A percentile compares a stretch with the other conserved stretches of the same genome.
phyloP scores from a whole-genome alignment of 192 early-diverging fungal genomes.

The Backusella westeae region DNA sequence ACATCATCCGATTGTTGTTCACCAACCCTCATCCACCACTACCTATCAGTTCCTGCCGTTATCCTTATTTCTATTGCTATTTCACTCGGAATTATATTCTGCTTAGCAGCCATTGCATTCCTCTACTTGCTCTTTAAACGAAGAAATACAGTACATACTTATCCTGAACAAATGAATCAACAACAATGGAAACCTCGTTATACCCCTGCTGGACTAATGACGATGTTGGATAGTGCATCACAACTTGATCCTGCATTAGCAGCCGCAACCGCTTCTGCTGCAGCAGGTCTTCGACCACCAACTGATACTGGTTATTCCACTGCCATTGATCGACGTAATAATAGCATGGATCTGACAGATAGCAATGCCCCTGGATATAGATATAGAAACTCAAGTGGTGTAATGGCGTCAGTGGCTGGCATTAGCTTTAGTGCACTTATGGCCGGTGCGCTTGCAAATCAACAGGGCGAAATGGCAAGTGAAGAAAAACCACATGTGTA shows the following conservation, averaged over 20 bases:
- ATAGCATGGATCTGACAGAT: slow-evolving; percentile 3
- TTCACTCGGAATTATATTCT: slow-evolving; percentile 61
- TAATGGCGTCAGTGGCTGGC: background rate
- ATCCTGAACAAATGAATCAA: slow-evolving; percentile 16
- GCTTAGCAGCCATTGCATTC: slow-evolving; percentile 60
- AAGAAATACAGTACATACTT: background rate
- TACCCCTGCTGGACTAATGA: slow-evolving; percentile 2
- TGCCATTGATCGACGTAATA: background rate
- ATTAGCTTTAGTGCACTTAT: slow-evolving; percentile 13
- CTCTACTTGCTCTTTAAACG: slow-evolving; percentile 40
- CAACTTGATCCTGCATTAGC: slow-evolving; percentile 9
- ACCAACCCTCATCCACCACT: slow-evolving; percentile 3
- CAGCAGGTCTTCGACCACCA: background rate
- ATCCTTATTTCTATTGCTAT: slow-evolving; percentile 70
- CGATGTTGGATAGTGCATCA: slow-evolving; percentile 23
- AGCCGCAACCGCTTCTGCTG: background rate
- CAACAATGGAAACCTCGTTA: slow-evolving; percentile 17
- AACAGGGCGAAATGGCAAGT: background rate
- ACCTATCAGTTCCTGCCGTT: slow-evolving; percentile 55
- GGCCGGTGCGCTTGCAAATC: slow-evolving; percentile 3
- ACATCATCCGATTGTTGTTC: slow-evolving; percentile 3
- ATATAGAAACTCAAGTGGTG: background rate
- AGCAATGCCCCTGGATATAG: background rate
- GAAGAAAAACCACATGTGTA: slow-evolving; percentile 40
- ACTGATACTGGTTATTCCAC: background rate